Conservation (phyloP, 2,329 filamentous ascomycete genomes). For the Exophiala sideris region DNA sequence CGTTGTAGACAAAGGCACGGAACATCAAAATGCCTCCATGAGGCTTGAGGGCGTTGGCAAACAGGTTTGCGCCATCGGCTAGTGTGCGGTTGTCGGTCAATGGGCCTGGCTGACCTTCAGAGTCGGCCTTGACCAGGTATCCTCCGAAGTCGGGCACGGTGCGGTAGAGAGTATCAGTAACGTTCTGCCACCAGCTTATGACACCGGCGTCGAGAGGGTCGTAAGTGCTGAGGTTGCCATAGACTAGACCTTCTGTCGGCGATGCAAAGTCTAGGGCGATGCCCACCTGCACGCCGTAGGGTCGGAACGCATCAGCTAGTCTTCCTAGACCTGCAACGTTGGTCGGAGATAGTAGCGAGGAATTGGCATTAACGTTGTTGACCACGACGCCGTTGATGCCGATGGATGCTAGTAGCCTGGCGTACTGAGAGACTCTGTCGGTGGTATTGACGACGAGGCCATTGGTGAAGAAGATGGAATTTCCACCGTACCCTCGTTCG, state of each 20-base stretch:
- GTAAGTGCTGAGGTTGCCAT: conserved; percentile 57
- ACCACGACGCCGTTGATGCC: conserved; percentile 64
- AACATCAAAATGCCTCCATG: conserved; percentile 66
- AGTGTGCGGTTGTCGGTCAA: conserved; percentile 67
- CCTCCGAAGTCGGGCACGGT: conserved; percentile 65
- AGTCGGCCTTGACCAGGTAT: conserved; percentile 69
- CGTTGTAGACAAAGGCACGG: conserved; percentile 68
- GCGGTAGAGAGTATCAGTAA: conserved; percentile 58
- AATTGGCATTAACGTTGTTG: conserved; percentile 71
- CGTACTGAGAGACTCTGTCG: conserved; percentile 60
- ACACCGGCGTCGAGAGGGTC: conserved; percentile 63
- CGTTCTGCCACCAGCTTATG: conserved; percentile 60
- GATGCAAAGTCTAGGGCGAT: conserved; percentile 68
- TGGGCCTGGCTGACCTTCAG: conserved; percentile 68
- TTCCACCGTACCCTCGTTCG: conserved; percentile 65
- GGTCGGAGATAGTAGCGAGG: conserved; percentile 50
- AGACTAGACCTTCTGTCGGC: conserved; percentile 46
- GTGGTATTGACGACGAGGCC: conserved; percentile 57
- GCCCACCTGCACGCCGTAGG: conserved; percentile 64
- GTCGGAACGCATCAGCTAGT: conserved; percentile 63
- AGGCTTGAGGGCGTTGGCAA: conserved; percentile 57
- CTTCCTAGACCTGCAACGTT: conserved; percentile 61
- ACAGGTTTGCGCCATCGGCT: conserved; percentile 65
- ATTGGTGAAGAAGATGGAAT: conserved; percentile 65
- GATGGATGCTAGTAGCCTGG: conserved; percentile 63